Base-by-base conservation (phyloP, 257 asterid species). In the Solanum etuberosum region DNA sequence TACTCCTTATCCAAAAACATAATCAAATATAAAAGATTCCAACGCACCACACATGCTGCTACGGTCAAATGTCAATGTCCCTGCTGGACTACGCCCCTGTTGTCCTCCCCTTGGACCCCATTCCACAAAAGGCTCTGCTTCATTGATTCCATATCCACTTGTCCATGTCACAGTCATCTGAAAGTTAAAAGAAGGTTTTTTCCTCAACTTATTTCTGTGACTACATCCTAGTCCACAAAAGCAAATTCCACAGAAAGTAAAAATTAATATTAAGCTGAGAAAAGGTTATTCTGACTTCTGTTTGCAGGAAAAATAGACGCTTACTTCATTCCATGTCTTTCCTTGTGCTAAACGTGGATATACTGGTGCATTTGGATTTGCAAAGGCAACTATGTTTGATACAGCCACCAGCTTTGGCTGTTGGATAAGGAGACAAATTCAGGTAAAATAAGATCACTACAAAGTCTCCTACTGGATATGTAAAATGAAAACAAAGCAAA, bases 91-190 rank as follows among this genome's bases (percentile, higher is more conserved):
- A n/a, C 82, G 96, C 20, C 63, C 85, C 88, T 81, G 92, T 54
- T 90, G 86, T 77, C 89, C 96, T 70, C 96, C 96, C 89, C 92
- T 90, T 37, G 87, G 94, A 83, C 97, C 98, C 99, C 99, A 97
- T 87, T 94, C 93, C 42, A 97, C 95, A 65, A 97, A 93, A 23
- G 99, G 96, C 84, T 92, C 91, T 29, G 99, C 96, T 86, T 61
- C 92, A 65, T 88, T 89, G 85, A 91, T 83, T 87, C 86, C 93
- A 83, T 93, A 94, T 61, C 99, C 99, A 83, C 99, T 97, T 15
- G 99, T 97, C 99, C 99, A 97, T 27, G 99, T 97, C 81, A 97
- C 95, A 34, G 98, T 93, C 98, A 95, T 97, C 99, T 97, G 93
- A 86, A 90, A 80, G 85, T 77, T 27, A 14, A 57, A 87, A 88